Conservation (phyloP, 352 stramenopile species). For the Phytophthora macrochlamydospora region DNA sequence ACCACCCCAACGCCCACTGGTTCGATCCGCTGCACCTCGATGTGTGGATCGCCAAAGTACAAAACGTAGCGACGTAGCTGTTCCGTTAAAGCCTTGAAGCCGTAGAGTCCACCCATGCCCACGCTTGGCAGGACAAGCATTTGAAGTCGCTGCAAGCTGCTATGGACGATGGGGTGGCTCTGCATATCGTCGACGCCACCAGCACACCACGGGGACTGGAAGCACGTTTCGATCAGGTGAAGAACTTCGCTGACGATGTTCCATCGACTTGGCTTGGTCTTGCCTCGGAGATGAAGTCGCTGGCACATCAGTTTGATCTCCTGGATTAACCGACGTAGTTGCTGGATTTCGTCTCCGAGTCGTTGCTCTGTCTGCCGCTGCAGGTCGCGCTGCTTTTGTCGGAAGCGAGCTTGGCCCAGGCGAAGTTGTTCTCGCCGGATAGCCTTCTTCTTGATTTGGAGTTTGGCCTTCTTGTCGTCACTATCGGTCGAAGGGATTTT, state of each 20-base stretch:
- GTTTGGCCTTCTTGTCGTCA: not conserved
- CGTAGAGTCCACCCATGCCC: not conserved
- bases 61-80: not conserved
- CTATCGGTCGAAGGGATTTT: not conserved
- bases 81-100: not conserved
- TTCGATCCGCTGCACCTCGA: not conserved
- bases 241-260: conserved; percentile 17
- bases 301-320: conserved; percentile 8
- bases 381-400: conserved; percentile 6
- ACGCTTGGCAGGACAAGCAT: not conserved
- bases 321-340: conserved; percentile 10
- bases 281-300: not conserved
- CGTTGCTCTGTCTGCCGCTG: not conserved
- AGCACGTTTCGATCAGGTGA: conserved; percentile 12
- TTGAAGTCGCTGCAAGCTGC: not conserved
- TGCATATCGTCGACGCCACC: not conserved
- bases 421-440: conserved; percentile 22
- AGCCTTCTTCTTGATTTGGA: conserved; percentile 5
- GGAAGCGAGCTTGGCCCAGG: conserved; percentile 25
- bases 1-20: not conserved
- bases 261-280: conserved; percentile 5
- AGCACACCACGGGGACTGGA: conserved; percentile 1
- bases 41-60: not conserved
- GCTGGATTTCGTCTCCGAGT: conserved; percentile 1
- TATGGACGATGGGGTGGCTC: not conserved